Evolutionary conservation across 2,329 filamentous ascomycete species (phyloP).

Genomic region (Neonectria magnoliae): DNA sequence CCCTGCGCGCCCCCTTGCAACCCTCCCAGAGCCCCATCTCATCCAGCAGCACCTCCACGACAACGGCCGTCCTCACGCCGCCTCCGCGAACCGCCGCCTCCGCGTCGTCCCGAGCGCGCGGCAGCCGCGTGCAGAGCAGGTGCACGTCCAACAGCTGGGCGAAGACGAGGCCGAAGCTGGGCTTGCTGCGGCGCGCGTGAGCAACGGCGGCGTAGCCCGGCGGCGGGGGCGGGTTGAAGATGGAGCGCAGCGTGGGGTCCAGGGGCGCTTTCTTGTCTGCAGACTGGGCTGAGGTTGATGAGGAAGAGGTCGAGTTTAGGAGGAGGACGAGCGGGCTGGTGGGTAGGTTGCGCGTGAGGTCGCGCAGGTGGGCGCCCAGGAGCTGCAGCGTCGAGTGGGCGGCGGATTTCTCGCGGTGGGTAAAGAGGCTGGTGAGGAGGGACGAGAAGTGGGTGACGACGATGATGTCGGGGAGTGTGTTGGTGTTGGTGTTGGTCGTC

Average conservation of each 20-base stretch:
- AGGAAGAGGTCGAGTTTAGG: conserved; percentile 58
- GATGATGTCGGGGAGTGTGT: conserved; percentile 55
- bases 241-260: conserved; percentile 60
- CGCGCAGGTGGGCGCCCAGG: conserved; percentile 59
- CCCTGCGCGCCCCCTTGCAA: conserved; percentile 41
- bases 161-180: conserved; percentile 65
- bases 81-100: conserved; percentile 39
- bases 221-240: conserved; percentile 54
- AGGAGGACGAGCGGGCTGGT: conserved; percentile 62
- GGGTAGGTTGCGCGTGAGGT: conserved; percentile 53
- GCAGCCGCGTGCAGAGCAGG: conserved; percentile 59
- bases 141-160: conserved; percentile 65
- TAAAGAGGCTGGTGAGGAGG: conserved; percentile 63
- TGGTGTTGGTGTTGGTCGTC: neutral
- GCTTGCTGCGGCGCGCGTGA: conserved; percentile 52
- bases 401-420: conserved; percentile 55
- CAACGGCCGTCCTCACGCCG: conserved; percentile 50
- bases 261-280: conserved; percentile 28
- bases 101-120: conserved; percentile 53
- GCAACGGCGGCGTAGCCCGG: conserved; percentile 19
- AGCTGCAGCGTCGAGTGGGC: conserved; percentile 61
- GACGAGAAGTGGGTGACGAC: conserved; percentile 65
- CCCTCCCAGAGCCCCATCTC: conserved; percentile 58
- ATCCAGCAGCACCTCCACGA: conserved; percentile 63
- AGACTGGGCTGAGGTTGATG: neutral